These are phyloP conservation scores for Penicillium sp. DNA, from an alignment of 2,329 filamentous ascomycete genomes.

Conservation along the genomic window DNA sequence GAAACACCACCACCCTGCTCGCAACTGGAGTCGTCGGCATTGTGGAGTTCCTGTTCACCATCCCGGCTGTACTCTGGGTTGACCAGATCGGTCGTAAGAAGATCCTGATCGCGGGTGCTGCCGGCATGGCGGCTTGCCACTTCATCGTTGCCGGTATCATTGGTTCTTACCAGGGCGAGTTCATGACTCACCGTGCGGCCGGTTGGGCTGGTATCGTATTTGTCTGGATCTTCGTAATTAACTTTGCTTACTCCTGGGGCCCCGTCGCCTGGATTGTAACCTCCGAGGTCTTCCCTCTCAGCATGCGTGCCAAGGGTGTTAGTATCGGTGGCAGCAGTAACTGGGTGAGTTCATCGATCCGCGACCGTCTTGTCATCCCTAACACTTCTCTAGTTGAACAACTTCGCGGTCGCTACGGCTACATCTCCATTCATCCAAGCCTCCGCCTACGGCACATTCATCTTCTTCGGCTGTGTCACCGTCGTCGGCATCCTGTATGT, in stretches of 20 bases:
- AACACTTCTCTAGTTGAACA: conserved; percentile 49
- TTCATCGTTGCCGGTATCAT: conserved; percentile 67
- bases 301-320: conserved; percentile 60
- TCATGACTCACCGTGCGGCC: conserved; percentile 54
- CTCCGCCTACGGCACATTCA: conserved; percentile 69
- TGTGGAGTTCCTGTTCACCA: conserved; percentile 27
- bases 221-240: conserved; percentile 66
- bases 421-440: conserved; percentile 64
- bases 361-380: background rate
- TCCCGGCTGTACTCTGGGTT: conserved; percentile 35
- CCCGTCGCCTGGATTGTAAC: conserved; percentile 73
- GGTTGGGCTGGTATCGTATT: conserved; percentile 63
- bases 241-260: conserved; percentile 69
- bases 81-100: conserved; percentile 34
- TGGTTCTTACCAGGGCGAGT: conserved; percentile 60
- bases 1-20: conserved; percentile 27
- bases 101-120: conserved; percentile 47
- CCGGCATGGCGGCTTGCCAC: conserved; percentile 67
- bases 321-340: conserved; percentile 34
- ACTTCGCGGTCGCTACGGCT: conserved; percentile 64
- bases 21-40: conserved; percentile 33
- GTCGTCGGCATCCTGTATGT: conserved; percentile 29
- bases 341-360: conserved; percentile 27
- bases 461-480: conserved; percentile 61
- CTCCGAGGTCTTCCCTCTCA: conserved; percentile 71